Evolutionary conservation across 2,329 filamentous ascomycete species (phyloP).

Genomic region (Cyphellophora europaea): DNA sequence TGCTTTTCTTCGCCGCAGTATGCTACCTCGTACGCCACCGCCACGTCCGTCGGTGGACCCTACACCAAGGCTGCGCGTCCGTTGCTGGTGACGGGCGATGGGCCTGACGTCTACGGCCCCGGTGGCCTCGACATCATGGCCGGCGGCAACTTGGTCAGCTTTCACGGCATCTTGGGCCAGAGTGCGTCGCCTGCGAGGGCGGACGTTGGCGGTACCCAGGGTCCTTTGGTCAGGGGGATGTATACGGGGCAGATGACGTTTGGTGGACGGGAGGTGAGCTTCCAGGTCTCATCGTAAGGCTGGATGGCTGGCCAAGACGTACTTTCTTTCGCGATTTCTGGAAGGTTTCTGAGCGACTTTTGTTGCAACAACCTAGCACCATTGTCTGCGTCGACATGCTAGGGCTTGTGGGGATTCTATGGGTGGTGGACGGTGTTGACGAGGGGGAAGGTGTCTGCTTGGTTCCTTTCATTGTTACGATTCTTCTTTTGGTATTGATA

Average conservation of each 20-base stretch:
- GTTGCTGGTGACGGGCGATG: constrained; percentile 25
- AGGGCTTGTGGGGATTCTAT: too few relatives aligned
- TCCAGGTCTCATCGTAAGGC: too few relatives aligned
- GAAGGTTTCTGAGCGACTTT: too few relatives aligned
- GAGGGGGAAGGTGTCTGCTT: too few relatives aligned
- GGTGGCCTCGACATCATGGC: constrained; percentile 19
- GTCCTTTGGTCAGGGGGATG: constrained; percentile 15
- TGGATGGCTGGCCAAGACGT: too few relatives aligned
- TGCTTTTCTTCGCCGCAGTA: constrained; percentile 48
- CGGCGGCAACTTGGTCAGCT: constrained; percentile 14
- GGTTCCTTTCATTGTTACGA: too few relatives aligned
- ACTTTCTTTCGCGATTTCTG: too few relatives aligned
- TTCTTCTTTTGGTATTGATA: too few relatives aligned
- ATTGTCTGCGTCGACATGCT: too few relatives aligned
- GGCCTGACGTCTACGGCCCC: constrained; percentile 13
- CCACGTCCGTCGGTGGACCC: constrained; percentile 27
- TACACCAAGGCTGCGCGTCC: constrained; percentile 26
- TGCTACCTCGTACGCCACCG: constrained; percentile 51
- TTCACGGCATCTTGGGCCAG: constrained; percentile 16
- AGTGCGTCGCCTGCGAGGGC: constrained; percentile 7
- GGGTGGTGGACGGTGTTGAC: too few relatives aligned
- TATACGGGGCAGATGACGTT: constrained; percentile 13
- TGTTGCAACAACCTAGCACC: too few relatives aligned
- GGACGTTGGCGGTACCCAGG: constrained; percentile 5
- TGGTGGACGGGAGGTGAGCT: constrained; percentile 5